Evolutionary conservation across 768 basidiomycete genomes (phyloP), one percentile per base, ranked within the genome.

Genomic region (Baorangia bicolor): DNA sequence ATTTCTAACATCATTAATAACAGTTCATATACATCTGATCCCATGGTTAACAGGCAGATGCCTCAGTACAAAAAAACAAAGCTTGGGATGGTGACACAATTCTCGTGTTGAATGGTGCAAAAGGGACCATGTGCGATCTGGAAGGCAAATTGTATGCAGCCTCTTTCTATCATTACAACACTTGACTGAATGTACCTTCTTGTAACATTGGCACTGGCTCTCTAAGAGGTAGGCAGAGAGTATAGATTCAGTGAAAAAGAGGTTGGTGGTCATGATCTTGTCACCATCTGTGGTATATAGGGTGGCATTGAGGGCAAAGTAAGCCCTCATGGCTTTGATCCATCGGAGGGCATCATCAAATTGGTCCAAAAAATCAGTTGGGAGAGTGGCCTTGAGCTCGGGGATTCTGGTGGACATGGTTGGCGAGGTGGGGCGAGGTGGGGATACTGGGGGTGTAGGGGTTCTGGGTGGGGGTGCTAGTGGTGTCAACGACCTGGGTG

Each of bases 71-170:
- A 83, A 74, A 94, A 94, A 71, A 94, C 64, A 92, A 93, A 69
- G 92, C 88, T 0, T 95, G 93, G 93, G 92, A 94, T 49, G 92
- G 89, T 35, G 90, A 87, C 63, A 86, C 79, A 35, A 77, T 88
- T n/a, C 76, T 90, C 5, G 81, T 82, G 12, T 74, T 83, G 18
- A 77, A 64, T 54, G 72, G 69, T 42, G 68, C 61, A 9, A 80
- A 74, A 63, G 80, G 79, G 45, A 79, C 73, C 4, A 69, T 90
- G 27, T 83, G 82, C 55, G 84, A 87, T 61, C 67, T 75, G 9
- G 86, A 90, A 49, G 87, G 87, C 23, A 83, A 81, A 75, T 66
- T 77, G 90, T 90, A 70, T 57, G 83, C 60, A 44, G n/a, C 31
- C 23, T 34, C 23, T 30, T 52, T 59, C 33, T 40, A 40, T 50